These are phyloP conservation scores for Geotrichum histeridarum DNA, from an alignment of 1,139 yeast genomes.

Conservation along the genomic window DNA sequence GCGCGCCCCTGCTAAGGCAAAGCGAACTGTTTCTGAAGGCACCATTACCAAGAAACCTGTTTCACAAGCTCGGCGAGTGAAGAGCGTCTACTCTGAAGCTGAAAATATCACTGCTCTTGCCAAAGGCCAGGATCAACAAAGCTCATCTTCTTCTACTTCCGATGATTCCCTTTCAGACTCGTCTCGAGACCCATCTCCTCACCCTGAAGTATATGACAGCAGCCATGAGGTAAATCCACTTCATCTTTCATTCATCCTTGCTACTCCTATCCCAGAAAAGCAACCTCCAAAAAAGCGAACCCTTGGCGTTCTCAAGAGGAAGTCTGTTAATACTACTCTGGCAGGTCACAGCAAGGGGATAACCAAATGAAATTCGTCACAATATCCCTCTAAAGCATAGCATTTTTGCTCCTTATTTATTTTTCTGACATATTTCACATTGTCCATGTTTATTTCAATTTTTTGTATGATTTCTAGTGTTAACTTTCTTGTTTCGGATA, in stretches of 20 bases:
- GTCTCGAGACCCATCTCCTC: constrained; percentile 10
- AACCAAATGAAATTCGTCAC: not conserved
- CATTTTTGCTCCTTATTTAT: not conserved
- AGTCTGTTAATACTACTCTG: constrained; percentile 9
- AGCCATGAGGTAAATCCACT: not conserved
- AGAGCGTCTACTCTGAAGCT: not conserved
- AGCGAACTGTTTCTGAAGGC: constrained; percentile 13
- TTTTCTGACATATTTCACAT: not conserved
- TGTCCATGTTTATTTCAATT: not conserved
- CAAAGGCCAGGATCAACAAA: not conserved
- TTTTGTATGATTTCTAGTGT: not conserved
- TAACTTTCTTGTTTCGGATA: not conserved
- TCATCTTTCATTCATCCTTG: no score
- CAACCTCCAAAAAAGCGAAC: constrained; percentile 1
- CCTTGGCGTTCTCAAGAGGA: constrained; percentile 12
- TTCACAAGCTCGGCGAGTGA: constrained; percentile 1
- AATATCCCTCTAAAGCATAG: not conserved
- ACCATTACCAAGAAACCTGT: not conserved
- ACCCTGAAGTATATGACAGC: constrained; percentile 9
- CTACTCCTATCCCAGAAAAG: no score
- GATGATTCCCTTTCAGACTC: constrained; percentile 16
- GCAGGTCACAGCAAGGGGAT: not conserved
- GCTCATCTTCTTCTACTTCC: constrained; percentile 14
- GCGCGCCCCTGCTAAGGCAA: constrained; percentile 8
- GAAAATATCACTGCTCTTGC: not conserved